Evolutionary conservation across 352 stramenopile genomes (phyloP), one percentile per base, ranked within the genome.

Genomic region (Phytophthora litchii): DNA sequence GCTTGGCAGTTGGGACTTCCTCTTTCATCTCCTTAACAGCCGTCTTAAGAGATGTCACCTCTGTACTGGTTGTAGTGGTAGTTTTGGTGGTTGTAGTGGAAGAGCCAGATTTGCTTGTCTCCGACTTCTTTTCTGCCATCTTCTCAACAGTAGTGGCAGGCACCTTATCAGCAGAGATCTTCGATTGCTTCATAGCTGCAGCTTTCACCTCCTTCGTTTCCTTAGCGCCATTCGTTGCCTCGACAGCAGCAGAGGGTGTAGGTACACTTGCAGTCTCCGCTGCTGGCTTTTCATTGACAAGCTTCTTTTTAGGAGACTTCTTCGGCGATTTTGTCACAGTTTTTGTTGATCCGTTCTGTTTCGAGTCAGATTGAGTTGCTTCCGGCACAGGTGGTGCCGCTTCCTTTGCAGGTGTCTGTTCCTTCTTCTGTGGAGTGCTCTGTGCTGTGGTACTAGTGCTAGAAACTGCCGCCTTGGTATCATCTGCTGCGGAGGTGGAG

Each of bases 361-460:
- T 67, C 4, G 36, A 16, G 13, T 73, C 64, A 13, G 51, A 45
- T 46, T 54, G 40, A 38, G 35, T 14, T 6, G 38, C 31, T 13
- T 48, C 49, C 1, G 55, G 47, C 11, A 35, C 45, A 16, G 41
- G 46, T 19, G 47, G 40, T 5, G 45, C 21, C 48, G 25, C 17
- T 46, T 56, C 42, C 38, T 54, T 59, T 1, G 23, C 16, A 29
- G 50, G 31, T 1, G 61, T 57, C n/a, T 40, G 10, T 29, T 73
- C 54, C 20, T 76, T 72, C 54, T 72, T 73, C 31, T 73, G 67
- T 58, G 63, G 59, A 3, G 64, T 76, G 17, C 59, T 73, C 46
- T 76, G 59, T 13, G 60, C 54, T 60, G 63, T 60, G 25, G 54
- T 50, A 31, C 37, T 70, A 20, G 47, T 60, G 16, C 55, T 73